phyloP scores from a whole-genome alignment of 2,329 filamentous ascomycete species.

The Venturia asperata region DNA sequence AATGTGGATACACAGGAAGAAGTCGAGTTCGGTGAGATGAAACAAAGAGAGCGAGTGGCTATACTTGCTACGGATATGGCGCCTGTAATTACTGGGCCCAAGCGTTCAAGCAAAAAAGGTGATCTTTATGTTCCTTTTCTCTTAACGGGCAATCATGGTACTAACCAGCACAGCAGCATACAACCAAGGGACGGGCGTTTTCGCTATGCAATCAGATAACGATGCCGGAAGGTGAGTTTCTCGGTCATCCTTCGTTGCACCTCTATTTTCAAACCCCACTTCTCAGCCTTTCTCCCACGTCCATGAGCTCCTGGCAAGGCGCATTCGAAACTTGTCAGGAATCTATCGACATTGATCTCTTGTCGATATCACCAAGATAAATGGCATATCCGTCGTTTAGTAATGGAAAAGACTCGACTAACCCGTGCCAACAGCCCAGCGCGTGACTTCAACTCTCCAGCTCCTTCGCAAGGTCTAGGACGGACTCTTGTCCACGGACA shows the following conservation, averaged over 20 bases:
- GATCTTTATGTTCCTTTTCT: slow-evolving; percentile 19
- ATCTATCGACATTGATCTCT: background rate
- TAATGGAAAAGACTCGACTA: background rate
- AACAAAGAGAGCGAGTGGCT: slow-evolving; percentile 61
- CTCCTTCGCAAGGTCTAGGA: slow-evolving; percentile 24
- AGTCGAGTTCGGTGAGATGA: slow-evolving; percentile 61
- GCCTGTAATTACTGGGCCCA: slow-evolving; percentile 51
- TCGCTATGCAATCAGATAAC: slow-evolving; percentile 17
- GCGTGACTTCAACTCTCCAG: slow-evolving; percentile 27
- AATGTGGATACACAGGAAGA: slow-evolving; percentile 65
- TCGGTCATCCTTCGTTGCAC: background rate
- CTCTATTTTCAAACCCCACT: background rate
- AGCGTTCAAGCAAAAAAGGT: slow-evolving; percentile 44
- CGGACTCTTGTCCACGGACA: slow-evolving; percentile 17
- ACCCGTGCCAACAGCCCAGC: slow-evolving; percentile 21
- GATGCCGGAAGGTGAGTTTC: slow-evolving; percentile 22
- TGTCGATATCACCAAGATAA: background rate
- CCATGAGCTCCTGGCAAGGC: background rate
- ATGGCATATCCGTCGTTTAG: background rate
- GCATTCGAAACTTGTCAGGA: background rate
- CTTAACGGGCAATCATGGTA: background rate
- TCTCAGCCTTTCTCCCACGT: slow-evolving; percentile 21
- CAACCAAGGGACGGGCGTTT: slow-evolving; percentile 3
- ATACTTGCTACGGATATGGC: slow-evolving; percentile 71
- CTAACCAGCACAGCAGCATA: slow-evolving; percentile 11